These are phyloP conservation scores for Penicillium sclerotigenum DNA, from an alignment of 2,329 filamentous ascomycete species.

Conservation along the genomic window DNA sequence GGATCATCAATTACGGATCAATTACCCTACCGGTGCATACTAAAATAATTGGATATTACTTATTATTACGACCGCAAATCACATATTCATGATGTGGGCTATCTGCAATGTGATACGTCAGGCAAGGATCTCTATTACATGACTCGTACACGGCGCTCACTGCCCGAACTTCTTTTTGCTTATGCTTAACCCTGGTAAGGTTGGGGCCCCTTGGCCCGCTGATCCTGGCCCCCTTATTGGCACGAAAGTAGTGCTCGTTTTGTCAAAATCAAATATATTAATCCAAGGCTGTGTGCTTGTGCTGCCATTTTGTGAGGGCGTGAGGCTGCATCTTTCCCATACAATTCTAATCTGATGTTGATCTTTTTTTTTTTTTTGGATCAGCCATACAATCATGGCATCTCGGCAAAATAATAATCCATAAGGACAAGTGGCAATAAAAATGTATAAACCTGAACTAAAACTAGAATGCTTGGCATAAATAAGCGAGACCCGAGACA, in stretches of 20 bases:
- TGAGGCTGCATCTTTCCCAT: background rate
- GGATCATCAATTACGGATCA: background rate
- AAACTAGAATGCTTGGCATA: constrained; percentile 4
- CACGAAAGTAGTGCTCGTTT: constrained; percentile 5
- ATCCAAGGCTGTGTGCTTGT: constrained; percentile 9
- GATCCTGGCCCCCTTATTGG: constrained; percentile 24
- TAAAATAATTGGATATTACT: background rate
- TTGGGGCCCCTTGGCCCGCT: constrained; percentile 29
- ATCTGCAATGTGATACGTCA: constrained; percentile 20
- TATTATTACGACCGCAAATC: background rate
- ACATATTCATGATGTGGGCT: background rate
- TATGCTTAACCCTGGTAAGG: constrained; percentile 42
- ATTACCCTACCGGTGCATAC: background rate
- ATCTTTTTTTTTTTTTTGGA: background rate
- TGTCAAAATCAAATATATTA: constrained; percentile 21
- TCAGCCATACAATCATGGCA: background rate
- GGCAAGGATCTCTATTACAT: constrained; percentile 22
- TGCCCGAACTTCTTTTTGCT: constrained; percentile 25
- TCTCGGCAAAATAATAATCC: background rate
- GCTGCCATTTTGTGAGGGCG: background rate
- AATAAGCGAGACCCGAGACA: constrained; percentile 1
- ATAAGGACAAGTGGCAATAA: background rate
- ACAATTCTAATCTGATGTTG: background rate
- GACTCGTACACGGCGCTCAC: constrained; percentile 29
- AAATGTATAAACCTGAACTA: background rate